Conservation (phyloP, 1,284 basidiomycete genomes). For the Heterobasidion irregulare region DNA sequence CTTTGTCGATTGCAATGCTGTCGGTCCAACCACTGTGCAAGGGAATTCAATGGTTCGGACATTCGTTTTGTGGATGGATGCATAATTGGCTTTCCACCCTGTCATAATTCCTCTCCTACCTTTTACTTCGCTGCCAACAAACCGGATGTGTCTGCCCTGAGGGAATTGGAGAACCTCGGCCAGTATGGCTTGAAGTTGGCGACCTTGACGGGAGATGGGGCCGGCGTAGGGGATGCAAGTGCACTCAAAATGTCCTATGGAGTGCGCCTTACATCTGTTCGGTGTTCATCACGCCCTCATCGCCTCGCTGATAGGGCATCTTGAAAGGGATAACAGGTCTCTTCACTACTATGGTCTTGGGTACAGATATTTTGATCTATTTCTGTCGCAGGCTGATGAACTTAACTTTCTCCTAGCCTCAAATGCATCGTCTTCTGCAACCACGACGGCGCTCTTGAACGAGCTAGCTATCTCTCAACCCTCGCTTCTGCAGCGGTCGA, state of each 20-base stretch:
- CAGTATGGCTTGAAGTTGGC: conserved; percentile 39
- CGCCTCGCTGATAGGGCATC: conserved; percentile 35
- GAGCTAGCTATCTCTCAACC: conserved; percentile 44
- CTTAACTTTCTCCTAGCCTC: conserved; percentile 28
- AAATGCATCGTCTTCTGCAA: conserved; percentile 48
- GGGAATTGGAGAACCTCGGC: conserved; percentile 31
- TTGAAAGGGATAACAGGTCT: conserved; percentile 45
- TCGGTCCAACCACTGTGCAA: conserved; percentile 42
- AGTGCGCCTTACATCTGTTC: conserved; percentile 23
- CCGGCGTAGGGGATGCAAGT: conserved; percentile 47
- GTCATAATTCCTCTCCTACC: conserved; percentile 37
- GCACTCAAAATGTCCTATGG: conserved; percentile 59
- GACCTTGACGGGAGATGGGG: conserved; percentile 36
- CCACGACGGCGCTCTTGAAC: conserved; percentile 40
- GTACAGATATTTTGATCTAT: conserved; percentile 16
- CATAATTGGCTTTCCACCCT: conserved; percentile 50
- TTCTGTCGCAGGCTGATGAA: too few species aligned
- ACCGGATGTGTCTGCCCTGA: conserved; percentile 28
- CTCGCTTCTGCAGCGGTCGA: conserved; percentile 30
- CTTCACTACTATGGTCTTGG: conserved; percentile 50
- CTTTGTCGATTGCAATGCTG: conserved; percentile 54
- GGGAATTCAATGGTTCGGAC: conserved; percentile 30
- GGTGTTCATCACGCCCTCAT: background rate
- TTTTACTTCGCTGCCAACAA: conserved; percentile 49
- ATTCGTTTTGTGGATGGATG: conserved; percentile 46